Evolutionary conservation across 129 eudicot species (phyloP), one percentile per base, ranked within the genome.

Genomic region (Flaveria linearis): DNA sequence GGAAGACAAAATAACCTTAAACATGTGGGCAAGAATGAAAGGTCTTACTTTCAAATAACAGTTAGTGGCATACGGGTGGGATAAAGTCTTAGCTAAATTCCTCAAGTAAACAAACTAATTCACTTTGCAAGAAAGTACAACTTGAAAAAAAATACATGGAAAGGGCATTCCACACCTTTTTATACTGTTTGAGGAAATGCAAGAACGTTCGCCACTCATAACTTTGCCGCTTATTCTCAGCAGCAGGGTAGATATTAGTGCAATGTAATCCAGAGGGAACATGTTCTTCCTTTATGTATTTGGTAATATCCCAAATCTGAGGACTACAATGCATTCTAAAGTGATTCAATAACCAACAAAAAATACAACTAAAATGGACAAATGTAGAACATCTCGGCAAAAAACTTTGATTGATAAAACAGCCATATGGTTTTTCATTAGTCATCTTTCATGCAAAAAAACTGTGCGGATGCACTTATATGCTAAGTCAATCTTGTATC

Each of bases 191-290:
- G 53, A 90, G 79, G 83, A 26, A 85, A 65, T 63, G 4, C 81
- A 90, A 45, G 79, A 90, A 90, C n/a, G 1, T 23, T 5, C 2
- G 30, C 90, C 90, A 85, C 75, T 90, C 96, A 0, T 14, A 20
- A 47, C 79, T 74, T 83, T 90, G 92, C 25, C 58, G 73, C 72
- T 25, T 26, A 75, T 81, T 72, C 72, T 78, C 83, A 42, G 33
- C 61, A 66, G 74, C 85, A 28, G 87, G 90, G 50, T 12, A 20
- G 42, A 90, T 67, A 45, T 17, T 52, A 17, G 73, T 71, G 33
- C 68, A 56, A 52, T 75, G 82, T 69, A 85, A 72, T 14, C 81
- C 76, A 12, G 75, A 39, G 9, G 78, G 88, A 73, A 79, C 49
- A 14, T 55, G 39, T 2, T 66, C 39, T 17, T 55, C 68, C 57